Base-by-base conservation (phyloP, 805 yeast genomes). In the Groenewaldozyma tartarivorans region DNA sequence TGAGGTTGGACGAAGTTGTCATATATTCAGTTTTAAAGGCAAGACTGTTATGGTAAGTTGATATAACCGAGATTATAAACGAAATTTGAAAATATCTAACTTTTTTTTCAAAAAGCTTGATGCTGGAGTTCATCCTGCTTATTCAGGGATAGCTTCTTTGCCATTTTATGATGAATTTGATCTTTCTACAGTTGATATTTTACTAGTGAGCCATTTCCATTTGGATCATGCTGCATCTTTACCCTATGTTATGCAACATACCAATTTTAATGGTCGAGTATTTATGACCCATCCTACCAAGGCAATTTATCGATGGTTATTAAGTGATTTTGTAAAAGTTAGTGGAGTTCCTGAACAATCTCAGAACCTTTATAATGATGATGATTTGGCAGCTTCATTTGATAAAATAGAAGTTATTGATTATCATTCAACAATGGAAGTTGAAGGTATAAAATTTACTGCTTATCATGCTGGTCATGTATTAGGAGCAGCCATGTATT, bases 401-500 rank as follows among this genome's bases (percentile, higher is more conserved):
- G 96, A 87, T 54, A 68, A 75, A 48, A 92, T 92, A 37, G 97
- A 92, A 60, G 85, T 97, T 1, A 76, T 92, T 19, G 98, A 92
- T 60, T 92, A 81, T 61, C 97, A 92, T 61, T 85, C 96, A 3
- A 92, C 98, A 0, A 74, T 86, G 48, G 97, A 92, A 52, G 83
- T 88, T 27, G 94, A 84, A 44, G 98, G 98, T 39, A 80, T 92
- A 42, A 71, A 92, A 55, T 90, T 92, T 66, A 92, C 98, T 1
- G 98, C 98, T 1, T 92, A 81, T 60, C 99, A 90, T 64, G 99
- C 99, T 5, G 99, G 99, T n/a, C 99, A 92, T 69, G 99, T 92
- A 9, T 67, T 92, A 34, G 99, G 99, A 41, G 97, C 98, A 7
- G 96, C 97, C 9, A 92, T 92, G 97, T 92, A 80, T 60, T 79